phyloP scores from a whole-genome alignment of 495 filamentous ascomycete genomes.

The Neohortaea acidophila region DNA sequence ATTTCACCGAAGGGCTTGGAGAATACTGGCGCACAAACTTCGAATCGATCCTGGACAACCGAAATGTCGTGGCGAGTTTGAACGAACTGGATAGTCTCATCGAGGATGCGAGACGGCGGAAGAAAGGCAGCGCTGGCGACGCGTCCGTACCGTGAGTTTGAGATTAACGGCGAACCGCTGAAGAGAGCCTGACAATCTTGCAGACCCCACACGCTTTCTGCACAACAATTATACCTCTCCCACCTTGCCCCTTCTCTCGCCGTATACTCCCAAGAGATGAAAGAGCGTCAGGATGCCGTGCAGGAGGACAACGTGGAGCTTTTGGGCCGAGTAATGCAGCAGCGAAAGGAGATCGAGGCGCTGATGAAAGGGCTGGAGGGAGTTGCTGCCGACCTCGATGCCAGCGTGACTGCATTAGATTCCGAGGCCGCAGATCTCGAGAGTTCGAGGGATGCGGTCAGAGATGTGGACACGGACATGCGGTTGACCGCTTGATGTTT shows the following conservation, averaged over 20 bases:
- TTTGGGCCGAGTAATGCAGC: conserved; percentile 44
- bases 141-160: conserved; percentile 32
- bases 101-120: conserved; percentile 48
- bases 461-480: conserved; percentile 34
- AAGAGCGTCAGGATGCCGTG: conserved; percentile 42
- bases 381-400: conserved; percentile 55
- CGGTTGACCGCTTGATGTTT: neutral
- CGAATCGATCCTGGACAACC: conserved; percentile 53
- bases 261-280: conserved; percentile 44
- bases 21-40: conserved; percentile 43
- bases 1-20: conserved; percentile 24
- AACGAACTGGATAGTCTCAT: conserved; percentile 74
- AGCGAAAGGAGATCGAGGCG: conserved; percentile 58
- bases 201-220: conserved; percentile 66
- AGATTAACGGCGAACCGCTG: neutral
- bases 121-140: conserved; percentile 30
- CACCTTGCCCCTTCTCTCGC: conserved; percentile 55
- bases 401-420: conserved; percentile 24
- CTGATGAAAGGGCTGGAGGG: conserved; percentile 50
- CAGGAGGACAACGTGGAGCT: conserved; percentile 51
- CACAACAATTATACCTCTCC: conserved; percentile 47
- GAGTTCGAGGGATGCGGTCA: conserved; percentile 33
- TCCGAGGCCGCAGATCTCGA: conserved; percentile 25
- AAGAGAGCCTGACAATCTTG: neutral
- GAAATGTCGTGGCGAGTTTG: conserved; percentile 55